A percentile compares a stretch with the other conserved stretches of the same genome.
phyloP scores from a whole-genome alignment of 2,329 filamentous ascomycete genomes.

The Calonectria hongkongensis region DNA sequence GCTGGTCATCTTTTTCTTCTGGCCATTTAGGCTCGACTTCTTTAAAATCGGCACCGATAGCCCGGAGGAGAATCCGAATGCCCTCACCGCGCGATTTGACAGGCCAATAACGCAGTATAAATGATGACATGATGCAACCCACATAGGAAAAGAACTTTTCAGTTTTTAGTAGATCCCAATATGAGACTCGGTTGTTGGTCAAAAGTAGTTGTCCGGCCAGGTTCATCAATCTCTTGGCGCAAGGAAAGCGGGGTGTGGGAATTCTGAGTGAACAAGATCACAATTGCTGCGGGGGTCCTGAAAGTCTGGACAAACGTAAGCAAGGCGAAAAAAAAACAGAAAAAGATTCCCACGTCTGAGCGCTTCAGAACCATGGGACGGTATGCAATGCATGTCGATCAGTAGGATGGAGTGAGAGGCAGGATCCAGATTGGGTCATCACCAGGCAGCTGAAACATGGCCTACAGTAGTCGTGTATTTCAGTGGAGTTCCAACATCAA shows the following conservation, averaged over 20 bases:
- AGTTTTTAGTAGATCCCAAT: background rate
- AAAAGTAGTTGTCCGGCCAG: too few relatives aligned
- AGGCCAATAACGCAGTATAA: constrained; percentile 3
- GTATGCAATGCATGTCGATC: background rate
- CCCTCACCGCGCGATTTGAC: constrained; percentile 7
- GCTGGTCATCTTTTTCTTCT: background rate
- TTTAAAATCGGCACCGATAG: background rate
- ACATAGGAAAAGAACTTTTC: background rate
- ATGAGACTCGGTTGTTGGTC: too few relatives aligned
- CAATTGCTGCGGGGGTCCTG: background rate
- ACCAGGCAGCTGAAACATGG: background rate
- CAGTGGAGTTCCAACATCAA: background rate
- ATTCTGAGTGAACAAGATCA: background rate
- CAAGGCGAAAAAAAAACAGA: background rate
- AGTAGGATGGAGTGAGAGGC: background rate
- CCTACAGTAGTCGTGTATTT: background rate
- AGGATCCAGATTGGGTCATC: background rate
- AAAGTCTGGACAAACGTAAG: background rate
- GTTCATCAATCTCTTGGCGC: too few relatives aligned
- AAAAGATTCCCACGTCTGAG: background rate
- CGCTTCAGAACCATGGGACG: background rate
- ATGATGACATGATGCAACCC: background rate
- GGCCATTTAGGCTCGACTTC: constrained; percentile 8
- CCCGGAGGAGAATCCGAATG: background rate
- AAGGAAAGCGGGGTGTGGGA: background rate